A percentile compares a stretch with the other conserved stretches of the same genome.
phyloP scores from a whole-genome alignment of 1,284 basidiomycete genomes.

The Irpex sp. region DNA sequence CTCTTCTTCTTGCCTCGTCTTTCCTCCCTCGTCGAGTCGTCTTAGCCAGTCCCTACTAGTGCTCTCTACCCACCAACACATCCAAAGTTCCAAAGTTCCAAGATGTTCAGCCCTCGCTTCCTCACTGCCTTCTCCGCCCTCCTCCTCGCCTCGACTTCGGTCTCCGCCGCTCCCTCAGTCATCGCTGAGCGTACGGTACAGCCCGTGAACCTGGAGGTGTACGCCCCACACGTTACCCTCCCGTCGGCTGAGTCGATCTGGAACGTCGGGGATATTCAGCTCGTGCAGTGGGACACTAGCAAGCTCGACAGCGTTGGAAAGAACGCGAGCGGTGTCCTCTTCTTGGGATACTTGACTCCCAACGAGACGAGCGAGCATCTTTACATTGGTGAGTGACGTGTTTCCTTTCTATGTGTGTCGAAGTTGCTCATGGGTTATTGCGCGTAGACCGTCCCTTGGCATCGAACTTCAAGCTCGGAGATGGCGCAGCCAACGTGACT shows the following conservation, averaged over 20 bases:
- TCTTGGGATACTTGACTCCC: conserved; percentile 33
- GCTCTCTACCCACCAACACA: too few species aligned
- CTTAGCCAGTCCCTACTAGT: too few species aligned
- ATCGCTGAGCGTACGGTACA: conserved; percentile 10
- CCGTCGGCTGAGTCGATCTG: conserved; percentile 31
- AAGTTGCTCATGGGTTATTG: too few species aligned
- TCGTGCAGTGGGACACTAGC: conserved; percentile 40
- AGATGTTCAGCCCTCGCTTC: neutral
- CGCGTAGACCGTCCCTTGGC: conserved; percentile 34
- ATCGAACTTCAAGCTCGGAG: conserved; percentile 29
- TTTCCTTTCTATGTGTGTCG: neutral
- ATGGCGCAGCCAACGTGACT: conserved; percentile 27
- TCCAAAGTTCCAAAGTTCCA: neutral
- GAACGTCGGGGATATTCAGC: conserved; percentile 32
- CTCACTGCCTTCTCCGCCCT: neutral
- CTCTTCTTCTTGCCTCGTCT: too few species aligned
- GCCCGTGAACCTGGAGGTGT: conserved; percentile 33
- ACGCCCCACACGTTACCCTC: conserved; percentile 41
- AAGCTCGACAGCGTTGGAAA: conserved; percentile 28
- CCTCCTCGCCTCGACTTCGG: neutral
- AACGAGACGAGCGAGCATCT: conserved; percentile 34
- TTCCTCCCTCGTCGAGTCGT: too few species aligned
- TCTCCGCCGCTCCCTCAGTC: conserved; percentile 28
- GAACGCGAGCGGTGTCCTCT: conserved; percentile 29
- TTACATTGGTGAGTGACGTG: conserved; percentile 31